These are phyloP conservation scores for Cryptomeria japonica DNA, from an alignment of 75 land plant species.

Conservation along the genomic window DNA sequence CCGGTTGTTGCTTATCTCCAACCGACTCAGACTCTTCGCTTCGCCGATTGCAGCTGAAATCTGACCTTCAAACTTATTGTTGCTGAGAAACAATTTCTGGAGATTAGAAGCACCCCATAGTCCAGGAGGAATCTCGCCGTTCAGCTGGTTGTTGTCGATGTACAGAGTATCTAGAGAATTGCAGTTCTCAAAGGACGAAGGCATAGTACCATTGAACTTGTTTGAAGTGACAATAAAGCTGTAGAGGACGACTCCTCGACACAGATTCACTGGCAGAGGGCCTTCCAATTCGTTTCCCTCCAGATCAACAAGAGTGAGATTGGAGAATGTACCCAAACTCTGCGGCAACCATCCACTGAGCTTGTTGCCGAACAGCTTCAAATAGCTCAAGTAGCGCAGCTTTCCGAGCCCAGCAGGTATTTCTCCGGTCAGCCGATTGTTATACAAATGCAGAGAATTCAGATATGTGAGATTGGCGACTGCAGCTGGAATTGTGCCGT, in stretches of 20 bases:
- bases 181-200: constrained; percentile 23
- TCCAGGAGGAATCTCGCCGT: constrained; percentile 30
- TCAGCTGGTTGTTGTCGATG: constrained; percentile 19
- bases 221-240: constrained; percentile 17
- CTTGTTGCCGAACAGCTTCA: constrained; percentile 17
- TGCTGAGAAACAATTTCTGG: no score
- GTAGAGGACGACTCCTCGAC: constrained; percentile 22
- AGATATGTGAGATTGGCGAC: background rate
- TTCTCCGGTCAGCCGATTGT: background rate
- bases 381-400: constrained; percentile 13
- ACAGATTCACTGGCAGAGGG: constrained; percentile 27
- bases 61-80: no score
- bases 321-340: background rate
- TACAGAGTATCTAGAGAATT: constrained; percentile 5
- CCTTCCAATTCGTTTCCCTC: constrained; percentile 13
- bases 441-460: background rate
- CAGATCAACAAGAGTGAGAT: background rate
- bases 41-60: no score
- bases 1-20: no score
- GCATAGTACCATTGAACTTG: constrained; percentile 28
- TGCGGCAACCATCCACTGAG: constrained; percentile 11
- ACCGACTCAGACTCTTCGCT: no score
- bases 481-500: constrained; percentile 17
- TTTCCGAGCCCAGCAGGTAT: constrained; percentile 16
- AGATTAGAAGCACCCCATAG: constrained; percentile 14